A percentile compares a stretch with the other conserved stretches of the same genome.
Evolutionary conservation across 805 yeast genomes (phyloP).

Genomic region (Ogataea wickerhamii): DNA sequence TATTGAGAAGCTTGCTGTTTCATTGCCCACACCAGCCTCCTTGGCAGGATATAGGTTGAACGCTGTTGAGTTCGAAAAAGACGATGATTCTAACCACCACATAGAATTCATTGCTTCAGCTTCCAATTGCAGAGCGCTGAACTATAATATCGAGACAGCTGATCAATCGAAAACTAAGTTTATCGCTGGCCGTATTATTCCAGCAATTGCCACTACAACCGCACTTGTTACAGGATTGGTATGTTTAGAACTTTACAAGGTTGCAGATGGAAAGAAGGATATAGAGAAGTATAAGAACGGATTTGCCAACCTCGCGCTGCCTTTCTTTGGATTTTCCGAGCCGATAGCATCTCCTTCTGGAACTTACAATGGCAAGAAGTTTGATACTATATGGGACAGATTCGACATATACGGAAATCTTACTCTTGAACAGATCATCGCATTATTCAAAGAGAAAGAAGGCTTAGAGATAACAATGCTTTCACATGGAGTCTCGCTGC

Average conservation of each 20-base stretch:
- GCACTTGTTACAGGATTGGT: slow-evolving; percentile 95
- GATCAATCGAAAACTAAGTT: slow-evolving; percentile 90
- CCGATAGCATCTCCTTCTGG: slow-evolving; percentile 85
- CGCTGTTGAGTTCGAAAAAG: slow-evolving; percentile 97
- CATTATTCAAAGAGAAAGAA: slow-evolving; percentile 73
- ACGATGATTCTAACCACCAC: slow-evolving; percentile 95
- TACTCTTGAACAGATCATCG: slow-evolving; percentile 69
- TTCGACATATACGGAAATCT: slow-evolving; percentile 77
- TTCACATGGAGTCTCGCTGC: slow-evolving; percentile 82
- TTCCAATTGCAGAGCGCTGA: slow-evolving; percentile 92
- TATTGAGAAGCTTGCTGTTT: slow-evolving; percentile 63
- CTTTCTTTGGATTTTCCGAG: slow-evolving; percentile 95
- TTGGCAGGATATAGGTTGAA: slow-evolving; percentile 82
- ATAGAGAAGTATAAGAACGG: slow-evolving; percentile 92
- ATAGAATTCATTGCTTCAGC: slow-evolving; percentile 95
- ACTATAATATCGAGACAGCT: slow-evolving; percentile 83
- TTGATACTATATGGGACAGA: slow-evolving; percentile 94
- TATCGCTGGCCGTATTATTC: slow-evolving; percentile 97
- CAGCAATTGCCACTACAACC: slow-evolving; percentile 99
- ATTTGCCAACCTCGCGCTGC: slow-evolving; percentile 85
- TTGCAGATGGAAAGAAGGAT: slow-evolving; percentile 67
- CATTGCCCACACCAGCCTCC: slow-evolving; percentile 84
- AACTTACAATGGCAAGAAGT: slow-evolving; percentile 70
- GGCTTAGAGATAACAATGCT: slow-evolving; percentile 88
- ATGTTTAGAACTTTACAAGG: slow-evolving; percentile 87